These are phyloP conservation scores for Mucor indicus DNA, from an alignment of 371 early-diverging fungal species.

Conservation along the genomic window DNA sequence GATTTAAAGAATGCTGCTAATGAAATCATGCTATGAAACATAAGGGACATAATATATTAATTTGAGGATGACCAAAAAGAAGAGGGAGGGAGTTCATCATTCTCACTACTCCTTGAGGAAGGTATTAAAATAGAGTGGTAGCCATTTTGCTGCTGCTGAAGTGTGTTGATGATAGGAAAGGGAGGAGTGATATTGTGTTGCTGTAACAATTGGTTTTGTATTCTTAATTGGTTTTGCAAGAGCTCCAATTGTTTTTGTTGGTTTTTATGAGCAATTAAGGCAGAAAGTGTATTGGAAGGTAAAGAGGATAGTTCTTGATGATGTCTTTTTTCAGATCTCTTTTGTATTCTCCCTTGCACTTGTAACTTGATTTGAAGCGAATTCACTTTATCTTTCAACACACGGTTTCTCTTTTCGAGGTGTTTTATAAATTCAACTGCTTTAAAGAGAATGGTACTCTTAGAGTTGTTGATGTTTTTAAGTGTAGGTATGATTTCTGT, in stretches of 20 bases:
- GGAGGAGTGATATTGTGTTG: background rate
- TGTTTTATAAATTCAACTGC: slow-evolving; percentile 46
- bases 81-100: no score
- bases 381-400: slow-evolving; percentile 54
- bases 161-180: no score
- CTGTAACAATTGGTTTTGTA: background rate
- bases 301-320: no score
- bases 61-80: no score
- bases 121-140: background rate
- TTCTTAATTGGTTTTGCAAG: slow-evolving; percentile 23
- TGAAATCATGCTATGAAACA: no score
- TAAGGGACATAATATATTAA: no score
- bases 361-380: slow-evolving; percentile 56
- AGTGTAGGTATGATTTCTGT: slow-evolving; percentile 77
- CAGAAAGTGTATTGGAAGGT: slow-evolving; percentile 21
- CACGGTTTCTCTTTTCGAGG: slow-evolving; percentile 48
- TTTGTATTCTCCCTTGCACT: slow-evolving; percentile 28
- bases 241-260: slow-evolving; percentile 35
- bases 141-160: no score
- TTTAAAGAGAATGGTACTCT: slow-evolving; percentile 50
- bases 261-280: slow-evolving; percentile 27
- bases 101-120: background rate
- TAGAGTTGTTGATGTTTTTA: slow-evolving; percentile 50
- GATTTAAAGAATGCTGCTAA: no score
- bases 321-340: no score